Percentiles rank a stretch among this genome's conserved stretches.
phyloP scores from a whole-genome alignment of 306 rosid genomes.

The Mimosa pudica region DNA sequence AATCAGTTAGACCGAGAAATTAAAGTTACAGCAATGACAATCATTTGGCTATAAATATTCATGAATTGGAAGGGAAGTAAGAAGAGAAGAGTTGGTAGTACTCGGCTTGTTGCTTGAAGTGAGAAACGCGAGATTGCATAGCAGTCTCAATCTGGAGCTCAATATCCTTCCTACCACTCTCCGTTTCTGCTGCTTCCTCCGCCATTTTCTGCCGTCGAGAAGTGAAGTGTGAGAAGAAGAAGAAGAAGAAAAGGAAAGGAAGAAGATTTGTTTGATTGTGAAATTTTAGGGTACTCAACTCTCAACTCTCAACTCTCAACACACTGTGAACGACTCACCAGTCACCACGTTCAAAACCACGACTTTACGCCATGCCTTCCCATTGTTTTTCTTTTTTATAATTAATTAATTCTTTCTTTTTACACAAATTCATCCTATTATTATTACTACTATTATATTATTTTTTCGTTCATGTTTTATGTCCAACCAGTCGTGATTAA shows the following conservation, averaged over 20 bases:
- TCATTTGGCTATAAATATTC: background rate
- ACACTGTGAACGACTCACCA: background rate
- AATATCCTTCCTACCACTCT: slow-evolving; percentile 32
- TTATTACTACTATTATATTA: no score
- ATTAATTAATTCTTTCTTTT: no score
- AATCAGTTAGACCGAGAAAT: slow-evolving; percentile 3
- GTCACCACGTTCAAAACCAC: background rate
- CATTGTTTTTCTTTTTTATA: background rate
- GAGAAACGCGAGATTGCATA: slow-evolving; percentile 52
- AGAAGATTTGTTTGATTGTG: background rate
- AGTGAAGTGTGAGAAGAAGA: background rate
- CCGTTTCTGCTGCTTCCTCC: slow-evolving; percentile 47
- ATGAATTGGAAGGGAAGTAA: background rate
- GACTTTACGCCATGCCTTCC: background rate
- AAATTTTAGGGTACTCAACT: background rate
- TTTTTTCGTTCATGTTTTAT: no score
- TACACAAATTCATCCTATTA: no score
- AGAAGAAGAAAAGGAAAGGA: background rate
- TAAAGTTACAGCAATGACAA: background rate
- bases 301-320: background rate
- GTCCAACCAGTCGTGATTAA: no score
- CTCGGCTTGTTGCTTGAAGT: slow-evolving; percentile 72
- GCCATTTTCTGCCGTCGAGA: slow-evolving; percentile 41
- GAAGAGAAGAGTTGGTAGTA: slow-evolving; percentile 19
- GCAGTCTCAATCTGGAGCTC: slow-evolving; percentile 57